These are phyloP conservation scores for Suillus cothurnatus DNA, from an alignment of 768 basidiomycete genomes.

Conservation along the genomic window DNA sequence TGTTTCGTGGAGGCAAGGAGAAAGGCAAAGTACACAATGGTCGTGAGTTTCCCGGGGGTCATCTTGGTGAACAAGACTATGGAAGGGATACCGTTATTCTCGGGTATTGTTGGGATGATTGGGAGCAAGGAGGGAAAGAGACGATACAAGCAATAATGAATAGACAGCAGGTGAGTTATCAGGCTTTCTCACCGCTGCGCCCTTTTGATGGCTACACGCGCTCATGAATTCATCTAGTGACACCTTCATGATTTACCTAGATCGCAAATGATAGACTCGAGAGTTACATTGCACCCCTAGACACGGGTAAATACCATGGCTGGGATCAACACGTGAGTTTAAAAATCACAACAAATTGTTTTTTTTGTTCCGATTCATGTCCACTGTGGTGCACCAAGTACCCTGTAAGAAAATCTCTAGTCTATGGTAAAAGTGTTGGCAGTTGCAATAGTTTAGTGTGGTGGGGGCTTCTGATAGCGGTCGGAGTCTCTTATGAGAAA, in stretches of 20 bases:
- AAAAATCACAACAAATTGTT: neutral
- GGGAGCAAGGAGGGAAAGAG: conserved; percentile 33
- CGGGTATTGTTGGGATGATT: conserved; percentile 46
- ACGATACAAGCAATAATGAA: neutral
- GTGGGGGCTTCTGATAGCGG: no score
- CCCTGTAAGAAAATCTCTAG: neutral
- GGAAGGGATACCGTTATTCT: conserved; percentile 37
- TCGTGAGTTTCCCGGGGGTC: conserved; percentile 22
- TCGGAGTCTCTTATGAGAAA: conserved; percentile 15
- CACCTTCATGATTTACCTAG: neutral
- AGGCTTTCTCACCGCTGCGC: neutral
- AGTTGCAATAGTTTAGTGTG: no score
- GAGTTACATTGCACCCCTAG: neutral
- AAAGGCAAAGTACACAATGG: conserved; percentile 28
- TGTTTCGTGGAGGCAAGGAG: conserved; percentile 32
- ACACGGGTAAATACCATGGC: neutral
- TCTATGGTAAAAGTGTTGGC: neutral
- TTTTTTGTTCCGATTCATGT: neutral
- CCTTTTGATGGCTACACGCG: neutral
- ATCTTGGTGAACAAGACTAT: conserved; percentile 24
- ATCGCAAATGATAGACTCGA: no score
- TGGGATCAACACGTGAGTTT: neutral
- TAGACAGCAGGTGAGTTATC: neutral
- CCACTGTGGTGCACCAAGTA: neutral
- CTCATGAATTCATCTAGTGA: neutral